Base-by-base conservation (phyloP, 2,329 filamentous ascomycete species). In the Penicillium glabrum region DNA sequence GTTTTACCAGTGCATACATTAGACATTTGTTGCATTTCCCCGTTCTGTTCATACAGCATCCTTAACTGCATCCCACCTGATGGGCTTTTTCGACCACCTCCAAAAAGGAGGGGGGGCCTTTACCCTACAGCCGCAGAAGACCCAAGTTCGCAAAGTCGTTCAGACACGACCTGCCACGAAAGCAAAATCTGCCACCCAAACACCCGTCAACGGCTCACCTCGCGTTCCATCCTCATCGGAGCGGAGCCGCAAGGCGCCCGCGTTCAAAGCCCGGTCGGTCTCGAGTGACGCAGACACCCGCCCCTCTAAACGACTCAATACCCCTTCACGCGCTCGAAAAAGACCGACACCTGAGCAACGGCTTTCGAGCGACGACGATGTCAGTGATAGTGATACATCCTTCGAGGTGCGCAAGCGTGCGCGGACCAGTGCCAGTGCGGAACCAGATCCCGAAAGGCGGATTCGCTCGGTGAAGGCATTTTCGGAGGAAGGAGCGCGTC, bases 391-490 rank as follows among this genome's bases (percentile, higher is more conserved):
- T 6, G 75, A 77, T 65, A 60, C 69, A 23, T 69, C 73, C 51
- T 75, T 78, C 51, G 71, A 77, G 57, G 69, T 77, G 55, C 70
- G 71, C 56, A 80, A 81, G 65, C 73, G 77, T 35, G 71, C 70
- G 9, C 72, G 73, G 59, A 68, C 73, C 43, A 75, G 72, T 49
- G 71, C 68, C 39, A 75, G 73, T 41, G 69, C 71, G n/a, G 75
- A 79, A 57, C 73, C 77, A 14, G 77, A 82, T 59, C 68, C 73
- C 31, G 74, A 76, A 43, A 72, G 80, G 43, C 70, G 70, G 29
- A 63, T 82, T 61, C 75, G 79, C 53, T 79, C 79, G 48, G 59
- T 71, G 54, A 74, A 74, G 59, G 74, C 78, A n/a, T 80, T 79
- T 61, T 73, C 75, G 29, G 72, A 75, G 29, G 72, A 76, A 41